Conservation (phyloP, 768 basidiomycete genomes). For the Boletus speciosus region DNA sequence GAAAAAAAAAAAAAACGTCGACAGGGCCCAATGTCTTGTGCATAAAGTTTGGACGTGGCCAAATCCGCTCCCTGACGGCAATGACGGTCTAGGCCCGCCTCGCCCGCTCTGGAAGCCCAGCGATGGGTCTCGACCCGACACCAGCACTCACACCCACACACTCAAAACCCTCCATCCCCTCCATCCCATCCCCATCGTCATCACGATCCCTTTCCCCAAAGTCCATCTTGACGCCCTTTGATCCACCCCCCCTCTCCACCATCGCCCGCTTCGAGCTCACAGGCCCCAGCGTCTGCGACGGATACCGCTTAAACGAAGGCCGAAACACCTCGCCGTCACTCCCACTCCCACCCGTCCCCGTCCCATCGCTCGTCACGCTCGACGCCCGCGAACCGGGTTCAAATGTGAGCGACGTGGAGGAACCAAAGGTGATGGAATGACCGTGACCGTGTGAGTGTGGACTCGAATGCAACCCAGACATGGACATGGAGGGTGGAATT, state of each 20-base stretch:
- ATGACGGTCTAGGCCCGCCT: conserved; percentile 17
- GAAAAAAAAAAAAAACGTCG: too few relatives aligned
- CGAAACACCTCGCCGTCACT: conserved; percentile 36
- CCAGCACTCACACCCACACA: conserved; percentile 15
- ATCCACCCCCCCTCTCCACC: conserved; percentile 32
- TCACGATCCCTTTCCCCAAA: background rate
- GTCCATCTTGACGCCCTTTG: conserved; percentile 11
- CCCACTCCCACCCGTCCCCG: conserved; percentile 29
- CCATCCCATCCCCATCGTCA: background rate
- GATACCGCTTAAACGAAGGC: conserved; percentile 70
- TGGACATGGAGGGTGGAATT: conserved; percentile 24
- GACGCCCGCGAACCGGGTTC: conserved; percentile 28
- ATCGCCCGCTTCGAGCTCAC: conserved; percentile 50
- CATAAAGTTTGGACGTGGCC: background rate
- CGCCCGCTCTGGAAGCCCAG: conserved; percentile 31
- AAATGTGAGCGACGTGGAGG: conserved; percentile 15
- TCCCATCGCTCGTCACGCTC: conserved; percentile 32
- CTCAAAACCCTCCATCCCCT: background rate
- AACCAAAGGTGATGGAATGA: conserved; percentile 1
- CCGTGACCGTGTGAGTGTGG: background rate
- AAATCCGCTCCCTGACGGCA: background rate
- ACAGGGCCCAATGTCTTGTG: background rate
- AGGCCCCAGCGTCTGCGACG: conserved; percentile 71
- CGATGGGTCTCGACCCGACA: conserved; percentile 22
- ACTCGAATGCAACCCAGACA: conserved; percentile 10